Conservation (phyloP, 345 rosid species). For the Arabidopsis suecica region DNA sequence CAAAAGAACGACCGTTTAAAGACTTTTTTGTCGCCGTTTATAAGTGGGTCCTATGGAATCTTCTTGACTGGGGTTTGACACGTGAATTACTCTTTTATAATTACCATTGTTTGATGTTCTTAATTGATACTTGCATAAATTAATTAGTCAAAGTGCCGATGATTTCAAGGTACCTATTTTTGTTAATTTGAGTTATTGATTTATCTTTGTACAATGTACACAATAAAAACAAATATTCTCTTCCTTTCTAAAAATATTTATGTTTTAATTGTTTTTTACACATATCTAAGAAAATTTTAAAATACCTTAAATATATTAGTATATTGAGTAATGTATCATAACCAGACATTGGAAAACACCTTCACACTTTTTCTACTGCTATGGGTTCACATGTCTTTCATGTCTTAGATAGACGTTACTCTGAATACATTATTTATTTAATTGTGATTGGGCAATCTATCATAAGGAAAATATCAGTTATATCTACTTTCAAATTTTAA, state of each 20-base stretch:
- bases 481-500: background rate
- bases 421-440: too few species aligned
- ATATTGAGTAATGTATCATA: background rate
- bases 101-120: background rate
- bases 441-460: background rate
- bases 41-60: slow-evolving; percentile 35
- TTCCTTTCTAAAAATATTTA: too few species aligned
- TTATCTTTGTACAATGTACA: background rate
- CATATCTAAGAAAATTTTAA: background rate
- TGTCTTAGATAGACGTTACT: background rate
- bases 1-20: slow-evolving; percentile 14
- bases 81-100: slow-evolving; percentile 9
- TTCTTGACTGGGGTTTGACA: slow-evolving; percentile 33
- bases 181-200: background rate
- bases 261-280: too few species aligned
- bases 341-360: background rate
- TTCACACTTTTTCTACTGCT: slow-evolving; percentile 8
- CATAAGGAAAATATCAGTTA: background rate
- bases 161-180: slow-evolving; percentile 28
- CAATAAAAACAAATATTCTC: too few species aligned
- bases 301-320: background rate
- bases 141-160: slow-evolving; percentile 7
- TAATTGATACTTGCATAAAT: slow-evolving; percentile 9
- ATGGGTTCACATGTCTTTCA: background rate
- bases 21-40: slow-evolving; percentile 19